Percentiles rank a stretch among this genome's conserved stretches.
Evolutionary conservation across 1,139 yeast species (phyloP).

Genomic region (Saccharomyces hybrid): DNA sequence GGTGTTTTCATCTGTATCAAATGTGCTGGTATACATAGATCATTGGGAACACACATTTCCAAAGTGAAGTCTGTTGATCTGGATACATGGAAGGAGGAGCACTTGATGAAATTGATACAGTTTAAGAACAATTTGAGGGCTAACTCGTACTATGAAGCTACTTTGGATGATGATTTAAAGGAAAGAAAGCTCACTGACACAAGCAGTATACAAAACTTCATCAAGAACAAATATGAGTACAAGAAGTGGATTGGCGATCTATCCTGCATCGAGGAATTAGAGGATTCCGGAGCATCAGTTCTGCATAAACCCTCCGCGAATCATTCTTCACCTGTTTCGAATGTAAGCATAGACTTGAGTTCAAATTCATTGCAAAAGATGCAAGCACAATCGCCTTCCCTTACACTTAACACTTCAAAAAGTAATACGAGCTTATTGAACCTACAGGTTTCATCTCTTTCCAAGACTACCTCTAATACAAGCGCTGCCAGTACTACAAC

Average conservation of each 20-base stretch:
- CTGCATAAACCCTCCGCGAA: neutral
- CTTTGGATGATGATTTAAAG: constrained; percentile 33
- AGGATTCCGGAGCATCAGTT: neutral
- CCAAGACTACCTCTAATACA: constrained; percentile 2
- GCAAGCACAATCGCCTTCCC: neutral
- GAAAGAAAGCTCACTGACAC: constrained; percentile 41
- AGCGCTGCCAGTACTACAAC: constrained; percentile 7
- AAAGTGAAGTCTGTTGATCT: constrained; percentile 85
- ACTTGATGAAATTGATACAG: constrained; percentile 68
- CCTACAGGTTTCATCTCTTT: constrained; percentile 3
- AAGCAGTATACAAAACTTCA: constrained; percentile 79
- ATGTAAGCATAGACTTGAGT: neutral
- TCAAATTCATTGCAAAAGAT: constrained; percentile 5
- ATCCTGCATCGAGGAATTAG: no score
- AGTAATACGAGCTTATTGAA: constrained; percentile 3
- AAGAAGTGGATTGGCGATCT: constrained; percentile 62
- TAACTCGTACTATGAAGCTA: constrained; percentile 74
- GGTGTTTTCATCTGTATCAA: constrained; percentile 88
- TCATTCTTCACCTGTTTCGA: neutral
- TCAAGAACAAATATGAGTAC: constrained; percentile 82
- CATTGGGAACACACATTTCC: constrained; percentile 91
- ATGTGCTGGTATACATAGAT: constrained; percentile 92
- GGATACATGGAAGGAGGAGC: constrained; percentile 96
- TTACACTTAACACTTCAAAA: neutral
- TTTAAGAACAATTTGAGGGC: constrained; percentile 78